Evolutionary conservation across 192 early-diverging fungal species (phyloP), one percentile per base, ranked within the genome.

Genomic region (Backusella luteola): DNA sequence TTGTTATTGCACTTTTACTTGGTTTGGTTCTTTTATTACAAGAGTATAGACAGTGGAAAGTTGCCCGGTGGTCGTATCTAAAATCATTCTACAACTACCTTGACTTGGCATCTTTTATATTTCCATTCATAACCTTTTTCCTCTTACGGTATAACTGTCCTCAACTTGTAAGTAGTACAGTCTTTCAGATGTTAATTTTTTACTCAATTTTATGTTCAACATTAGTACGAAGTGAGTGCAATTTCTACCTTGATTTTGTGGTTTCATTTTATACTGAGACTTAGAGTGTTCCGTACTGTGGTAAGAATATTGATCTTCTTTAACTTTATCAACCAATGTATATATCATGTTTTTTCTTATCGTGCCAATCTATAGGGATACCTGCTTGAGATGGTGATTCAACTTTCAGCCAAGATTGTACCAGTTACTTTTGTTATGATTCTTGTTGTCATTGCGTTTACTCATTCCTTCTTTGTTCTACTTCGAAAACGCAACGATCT

Each of bases 251-350:
- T 63, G 26, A 14, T 75, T 34, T 34, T 75, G n/a, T 75, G 74
- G 74, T n/a, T 46, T n/a, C 74, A 75, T 21, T 66, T 36, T 44
- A 75, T 75, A 42, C 26, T 75, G 12, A 36, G 66, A 21, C 39
- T 75, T 6, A 21, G 74, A 4, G 42, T 75, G 26, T n/a, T 67
- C 11, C 34, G 26, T 34, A 23, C 19, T 29, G 66, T 75, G 14
- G 74, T 67, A 75, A 67, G 73, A 36, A 19, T 17, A 17, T 17
- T 36, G 32, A 34, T 59, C 21, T 7, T 9, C 38, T 19, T 36
- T 21, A 21, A 34, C 34, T 1, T 7, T 49, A n/a, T 38, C 4
- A 17, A 4, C 17, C 2, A 36, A 3, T 39, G 21, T 12, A 38
- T 41, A 38, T 6, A 5, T 2, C 9, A 66, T 44, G 34, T 14